Evolutionary conservation across 1,284 basidiomycete species (phyloP).

Genomic region (Leccinum pseudoinsigne): DNA sequence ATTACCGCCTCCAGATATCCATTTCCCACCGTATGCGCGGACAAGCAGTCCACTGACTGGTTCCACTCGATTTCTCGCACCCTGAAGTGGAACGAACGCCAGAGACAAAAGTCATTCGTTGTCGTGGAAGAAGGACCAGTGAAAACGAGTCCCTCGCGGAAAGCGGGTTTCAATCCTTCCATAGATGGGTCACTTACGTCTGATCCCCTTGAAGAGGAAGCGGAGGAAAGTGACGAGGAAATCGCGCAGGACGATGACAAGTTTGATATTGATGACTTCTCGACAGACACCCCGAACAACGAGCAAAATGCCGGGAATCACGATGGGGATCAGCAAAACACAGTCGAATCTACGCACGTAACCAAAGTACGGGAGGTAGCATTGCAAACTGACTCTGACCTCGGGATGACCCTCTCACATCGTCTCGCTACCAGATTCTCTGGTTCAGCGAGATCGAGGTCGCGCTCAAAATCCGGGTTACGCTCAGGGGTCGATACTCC

Average conservation of each 20-base stretch:
- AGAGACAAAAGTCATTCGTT: constrained; percentile 96
- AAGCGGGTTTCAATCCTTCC: constrained; percentile 9
- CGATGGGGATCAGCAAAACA: constrained; percentile 20
- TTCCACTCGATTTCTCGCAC: constrained; percentile 77
- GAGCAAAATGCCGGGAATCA: constrained; percentile 29
- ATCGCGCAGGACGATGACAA: constrained; percentile 67
- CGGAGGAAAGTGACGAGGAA: constrained; percentile 38
- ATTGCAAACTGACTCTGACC: constrained; percentile 31
- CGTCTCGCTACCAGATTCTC: constrained; percentile 34
- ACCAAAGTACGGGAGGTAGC: constrained; percentile 36
- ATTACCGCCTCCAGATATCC: constrained; percentile 97
- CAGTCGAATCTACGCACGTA: constrained; percentile 21
- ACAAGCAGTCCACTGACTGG: constrained; percentile 98
- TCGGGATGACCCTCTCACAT: constrained; percentile 35
- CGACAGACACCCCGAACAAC: constrained; percentile 46
- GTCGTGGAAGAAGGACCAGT: constrained; percentile 87
- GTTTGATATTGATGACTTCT: constrained; percentile 91
- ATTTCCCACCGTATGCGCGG: constrained; percentile 97
- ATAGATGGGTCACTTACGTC: constrained; percentile 24
- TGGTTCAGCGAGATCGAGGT: constrained; percentile 42
- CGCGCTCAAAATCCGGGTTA: constrained; percentile 43
- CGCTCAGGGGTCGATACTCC: constrained; percentile 76
- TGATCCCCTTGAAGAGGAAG: constrained; percentile 42
- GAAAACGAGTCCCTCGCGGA: constrained; percentile 40
- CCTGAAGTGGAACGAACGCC: constrained; percentile 77